A percentile compares a stretch with the other conserved stretches of the same genome.
Conservation (phyloP, 306 rosid genomes). For the Castanea mollissima region DNA sequence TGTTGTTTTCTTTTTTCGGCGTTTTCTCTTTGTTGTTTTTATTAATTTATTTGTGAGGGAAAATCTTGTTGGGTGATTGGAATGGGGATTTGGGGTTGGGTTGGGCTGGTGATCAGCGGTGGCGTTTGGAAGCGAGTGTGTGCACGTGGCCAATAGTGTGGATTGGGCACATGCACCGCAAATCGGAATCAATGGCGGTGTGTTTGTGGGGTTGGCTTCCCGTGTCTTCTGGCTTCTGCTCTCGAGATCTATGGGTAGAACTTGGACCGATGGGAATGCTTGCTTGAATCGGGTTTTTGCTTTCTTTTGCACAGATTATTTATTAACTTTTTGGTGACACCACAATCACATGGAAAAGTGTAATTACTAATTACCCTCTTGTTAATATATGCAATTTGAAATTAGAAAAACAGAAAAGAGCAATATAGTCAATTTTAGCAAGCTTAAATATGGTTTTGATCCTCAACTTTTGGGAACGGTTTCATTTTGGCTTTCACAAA, state of each 20-base stretch:
- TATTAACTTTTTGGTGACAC: neutral
- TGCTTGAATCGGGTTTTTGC: constrained; percentile 1
- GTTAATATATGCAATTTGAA: constrained; percentile 27
- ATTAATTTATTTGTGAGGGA: neutral
- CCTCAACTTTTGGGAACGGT: too few species aligned
- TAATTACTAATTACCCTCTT: constrained; percentile 35
- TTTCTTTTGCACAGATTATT: constrained; percentile 27
- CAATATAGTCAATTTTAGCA: neutral
- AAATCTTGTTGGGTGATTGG: neutral
- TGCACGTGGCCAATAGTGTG: constrained; percentile 14
- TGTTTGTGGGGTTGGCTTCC: constrained; percentile 12
- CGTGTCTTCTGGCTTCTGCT: neutral
- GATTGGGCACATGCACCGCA: neutral
- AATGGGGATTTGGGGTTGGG: neutral
- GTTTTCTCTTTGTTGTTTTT: neutral
- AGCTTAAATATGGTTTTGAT: too few species aligned
- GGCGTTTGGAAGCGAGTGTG: constrained; percentile 3
- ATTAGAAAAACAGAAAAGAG: neutral
- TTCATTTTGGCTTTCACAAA: too few species aligned
- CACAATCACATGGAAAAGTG: constrained; percentile 36
- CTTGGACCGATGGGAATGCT: constrained; percentile 2
- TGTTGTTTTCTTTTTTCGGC: neutral
- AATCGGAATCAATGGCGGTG: constrained; percentile 8
- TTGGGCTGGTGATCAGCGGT: neutral
- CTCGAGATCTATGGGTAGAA: constrained; percentile 10